A percentile compares a stretch with the other conserved stretches of the same genome.
These are phyloP conservation scores for Fusarium agapanthi DNA, from an alignment of 2,329 filamentous ascomycete species.

Conservation along the genomic window DNA sequence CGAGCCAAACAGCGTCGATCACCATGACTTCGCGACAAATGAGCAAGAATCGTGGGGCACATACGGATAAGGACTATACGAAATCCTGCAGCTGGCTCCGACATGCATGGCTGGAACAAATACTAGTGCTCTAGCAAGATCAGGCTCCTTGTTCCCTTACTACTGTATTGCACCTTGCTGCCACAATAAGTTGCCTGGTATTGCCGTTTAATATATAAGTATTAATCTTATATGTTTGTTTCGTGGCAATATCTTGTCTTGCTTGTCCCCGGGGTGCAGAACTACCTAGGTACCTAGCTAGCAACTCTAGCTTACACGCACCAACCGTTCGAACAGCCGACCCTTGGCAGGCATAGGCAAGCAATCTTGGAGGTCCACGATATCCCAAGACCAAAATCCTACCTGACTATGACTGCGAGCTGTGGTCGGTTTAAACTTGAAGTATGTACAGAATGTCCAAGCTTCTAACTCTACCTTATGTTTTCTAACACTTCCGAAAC, in stretches of 20 bases:
- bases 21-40: not conserved
- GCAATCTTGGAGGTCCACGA: not conserved
- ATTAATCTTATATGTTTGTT: not conserved
- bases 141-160: not conserved
- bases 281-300: not conserved
- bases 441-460: not conserved
- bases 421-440: not conserved
- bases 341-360: constrained; percentile 8
- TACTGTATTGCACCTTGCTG: not conserved
- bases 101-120: not conserved
- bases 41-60: not conserved
- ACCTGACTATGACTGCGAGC: not conserved
- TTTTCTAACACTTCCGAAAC: not conserved
- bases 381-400: not conserved
- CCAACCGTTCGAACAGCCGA: not conserved
- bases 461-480: not conserved
- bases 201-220: not conserved
- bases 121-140: not conserved
- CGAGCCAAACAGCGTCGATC: not conserved
- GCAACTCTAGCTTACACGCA: constrained; percentile 3
- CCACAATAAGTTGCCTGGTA: not conserved
- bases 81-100: not conserved
- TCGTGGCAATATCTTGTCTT: not conserved
- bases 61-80: not conserved
- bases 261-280: constrained; percentile 1